Evolutionary conservation across 176 grass and related monocot genomes (phyloP).

Genomic region (Echinochloa phyllopogon): DNA sequence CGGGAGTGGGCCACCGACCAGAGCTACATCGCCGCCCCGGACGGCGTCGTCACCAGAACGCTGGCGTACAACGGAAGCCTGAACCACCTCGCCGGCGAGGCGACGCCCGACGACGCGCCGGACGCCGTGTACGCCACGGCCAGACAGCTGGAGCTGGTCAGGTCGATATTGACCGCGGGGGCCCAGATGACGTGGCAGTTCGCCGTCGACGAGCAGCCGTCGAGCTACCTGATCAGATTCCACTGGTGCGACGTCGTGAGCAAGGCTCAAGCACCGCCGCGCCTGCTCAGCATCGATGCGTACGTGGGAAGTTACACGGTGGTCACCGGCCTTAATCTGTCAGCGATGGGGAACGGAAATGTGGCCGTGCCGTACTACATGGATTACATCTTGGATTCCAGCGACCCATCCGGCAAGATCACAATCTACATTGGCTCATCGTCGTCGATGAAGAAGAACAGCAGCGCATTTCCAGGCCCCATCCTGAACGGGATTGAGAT

Average conservation of each 20-base stretch:
- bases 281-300: conserved; percentile 46
- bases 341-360: background rate
- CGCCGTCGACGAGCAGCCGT: background rate
- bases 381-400: conserved; percentile 49
- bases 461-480: conserved; percentile 17
- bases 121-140: conserved; percentile 65
- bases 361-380: conserved; percentile 56
- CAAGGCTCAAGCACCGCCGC: background rate
- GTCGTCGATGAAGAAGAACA: conserved; percentile 12
- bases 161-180: background rate
- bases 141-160: conserved; percentile 52
- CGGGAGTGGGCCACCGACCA: conserved; percentile 64
- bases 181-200: conserved; percentile 75
- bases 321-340: conserved; percentile 41
- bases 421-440: conserved; percentile 40
- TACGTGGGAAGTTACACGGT: conserved; percentile 31
- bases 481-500: conserved; percentile 89
- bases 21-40: conserved; percentile 10
- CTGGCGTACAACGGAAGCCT: background rate
- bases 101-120: conserved; percentile 58
- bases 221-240: conserved; percentile 67
- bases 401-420: conserved; percentile 35
- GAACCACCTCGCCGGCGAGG: conserved; percentile 30
- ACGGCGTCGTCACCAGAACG: background rate
- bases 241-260: conserved; percentile 79